phyloP scores from a whole-genome alignment of 129 eudicot species.

The Saussurea involucrata region DNA sequence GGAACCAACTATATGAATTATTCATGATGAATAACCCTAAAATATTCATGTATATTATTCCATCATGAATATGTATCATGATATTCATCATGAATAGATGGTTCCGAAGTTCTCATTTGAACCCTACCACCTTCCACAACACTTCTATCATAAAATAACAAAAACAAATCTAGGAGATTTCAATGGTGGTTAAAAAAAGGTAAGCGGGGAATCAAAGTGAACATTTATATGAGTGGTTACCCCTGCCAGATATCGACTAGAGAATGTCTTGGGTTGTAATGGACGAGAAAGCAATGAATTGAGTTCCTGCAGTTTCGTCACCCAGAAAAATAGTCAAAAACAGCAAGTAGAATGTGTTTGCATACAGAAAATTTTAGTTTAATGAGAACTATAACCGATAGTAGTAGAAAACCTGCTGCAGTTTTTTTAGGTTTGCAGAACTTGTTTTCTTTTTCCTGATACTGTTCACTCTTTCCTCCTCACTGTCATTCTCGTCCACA shows the following conservation, averaged over 20 bases:
- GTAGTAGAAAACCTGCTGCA: conserved; percentile 62
- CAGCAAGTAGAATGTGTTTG: background rate
- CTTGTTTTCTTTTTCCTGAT: conserved; percentile 60
- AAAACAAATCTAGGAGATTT: background rate
- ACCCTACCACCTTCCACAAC: background rate
- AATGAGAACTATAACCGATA: background rate
- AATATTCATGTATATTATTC: background rate
- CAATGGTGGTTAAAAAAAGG: background rate
- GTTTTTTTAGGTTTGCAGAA: conserved; percentile 48
- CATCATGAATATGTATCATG: background rate
- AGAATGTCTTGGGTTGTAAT: conserved; percentile 83
- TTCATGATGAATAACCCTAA: background rate
- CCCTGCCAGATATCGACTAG: conserved; percentile 92
- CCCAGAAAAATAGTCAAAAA: conserved; percentile 9
- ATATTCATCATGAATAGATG: background rate
- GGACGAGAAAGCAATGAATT: conserved; percentile 68
- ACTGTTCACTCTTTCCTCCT: conserved; percentile 75
- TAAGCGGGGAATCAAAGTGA: background rate
- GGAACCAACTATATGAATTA: background rate
- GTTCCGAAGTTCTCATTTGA: background rate
- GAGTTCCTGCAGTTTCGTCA: conserved; percentile 62
- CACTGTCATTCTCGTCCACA: conserved; percentile 84
- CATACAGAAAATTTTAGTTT: background rate
- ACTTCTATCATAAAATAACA: background rate
- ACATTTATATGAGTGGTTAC: conserved; percentile 29